These are phyloP conservation scores for Pseudocercospora fijiensis DNA, from an alignment of 2,329 filamentous ascomycete species.

Conservation along the genomic window DNA sequence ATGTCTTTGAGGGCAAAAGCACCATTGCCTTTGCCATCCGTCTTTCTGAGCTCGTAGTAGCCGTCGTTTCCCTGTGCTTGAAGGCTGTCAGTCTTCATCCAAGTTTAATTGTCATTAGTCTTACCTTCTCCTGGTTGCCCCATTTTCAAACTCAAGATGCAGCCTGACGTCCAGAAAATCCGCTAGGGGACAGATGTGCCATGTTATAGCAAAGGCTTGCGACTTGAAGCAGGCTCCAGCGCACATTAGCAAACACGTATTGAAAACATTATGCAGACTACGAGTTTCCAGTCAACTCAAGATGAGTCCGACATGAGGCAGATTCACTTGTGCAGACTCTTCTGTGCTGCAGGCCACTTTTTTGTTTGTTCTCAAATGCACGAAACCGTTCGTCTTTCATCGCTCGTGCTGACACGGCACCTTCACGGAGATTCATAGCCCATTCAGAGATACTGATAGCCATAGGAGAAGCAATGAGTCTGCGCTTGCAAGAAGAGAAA, in stretches of 20 bases:
- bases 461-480: background rate
- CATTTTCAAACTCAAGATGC: background rate
- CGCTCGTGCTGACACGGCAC: background rate
- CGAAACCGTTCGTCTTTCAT: background rate
- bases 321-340: no score
- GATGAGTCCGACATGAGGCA: no score
- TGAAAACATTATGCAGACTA: no score
- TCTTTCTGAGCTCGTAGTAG: background rate
- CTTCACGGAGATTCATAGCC: background rate
- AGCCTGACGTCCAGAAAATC: no score
- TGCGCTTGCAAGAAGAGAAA: background rate
- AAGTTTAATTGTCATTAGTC: no score
- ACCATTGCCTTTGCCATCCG: slow-evolving; percentile 3
- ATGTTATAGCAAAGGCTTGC: no score
- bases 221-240: no score
- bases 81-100: background rate
- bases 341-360: no score
- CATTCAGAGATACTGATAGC: background rate
- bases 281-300: no score
- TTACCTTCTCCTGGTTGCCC: background rate
- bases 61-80: background rate
- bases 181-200: no score
- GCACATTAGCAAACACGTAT: no score
- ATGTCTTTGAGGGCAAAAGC: slow-evolving; percentile 11
- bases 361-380: background rate